These are phyloP conservation scores for Typha latifolia DNA, from an alignment of 176 grass and related monocot genomes.

Conservation along the genomic window DNA sequence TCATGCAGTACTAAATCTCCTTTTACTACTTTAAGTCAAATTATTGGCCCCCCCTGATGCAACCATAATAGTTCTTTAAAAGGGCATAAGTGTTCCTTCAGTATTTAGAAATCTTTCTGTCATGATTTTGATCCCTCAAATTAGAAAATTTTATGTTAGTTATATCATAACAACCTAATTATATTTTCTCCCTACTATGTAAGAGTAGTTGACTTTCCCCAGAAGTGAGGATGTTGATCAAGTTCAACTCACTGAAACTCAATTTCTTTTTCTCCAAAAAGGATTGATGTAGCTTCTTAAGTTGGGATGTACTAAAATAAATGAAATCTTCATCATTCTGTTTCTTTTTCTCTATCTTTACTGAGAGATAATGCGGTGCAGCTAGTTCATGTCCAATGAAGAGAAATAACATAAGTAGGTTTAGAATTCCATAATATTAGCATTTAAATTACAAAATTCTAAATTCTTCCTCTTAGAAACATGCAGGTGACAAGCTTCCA, in stretches of 20 bases:
- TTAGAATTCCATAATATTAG: neutral
- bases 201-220: too few species aligned
- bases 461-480: neutral
- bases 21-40: neutral
- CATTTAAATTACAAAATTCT: neutral
- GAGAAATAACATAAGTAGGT: neutral
- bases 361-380: neutral
- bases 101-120: too few species aligned
- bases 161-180: too few species aligned
- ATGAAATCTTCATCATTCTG: neutral
- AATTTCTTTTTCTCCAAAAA: neutral
- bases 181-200: too few species aligned
- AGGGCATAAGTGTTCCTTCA: too few species aligned
- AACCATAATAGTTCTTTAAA: too few species aligned
- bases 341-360: neutral
- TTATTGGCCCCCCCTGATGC: neutral
- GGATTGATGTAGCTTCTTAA: neutral
- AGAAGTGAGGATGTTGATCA: too few species aligned
- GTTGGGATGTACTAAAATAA: neutral
- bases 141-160: too few species aligned
- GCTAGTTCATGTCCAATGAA: neutral
- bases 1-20: neutral
- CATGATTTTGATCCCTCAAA: too few species aligned
- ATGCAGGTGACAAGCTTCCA: conserved; percentile 1
- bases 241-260: neutral